Conservation (phyloP, 2,329 filamentous ascomycete species). For the Colletotrichum noveboracense region DNA sequence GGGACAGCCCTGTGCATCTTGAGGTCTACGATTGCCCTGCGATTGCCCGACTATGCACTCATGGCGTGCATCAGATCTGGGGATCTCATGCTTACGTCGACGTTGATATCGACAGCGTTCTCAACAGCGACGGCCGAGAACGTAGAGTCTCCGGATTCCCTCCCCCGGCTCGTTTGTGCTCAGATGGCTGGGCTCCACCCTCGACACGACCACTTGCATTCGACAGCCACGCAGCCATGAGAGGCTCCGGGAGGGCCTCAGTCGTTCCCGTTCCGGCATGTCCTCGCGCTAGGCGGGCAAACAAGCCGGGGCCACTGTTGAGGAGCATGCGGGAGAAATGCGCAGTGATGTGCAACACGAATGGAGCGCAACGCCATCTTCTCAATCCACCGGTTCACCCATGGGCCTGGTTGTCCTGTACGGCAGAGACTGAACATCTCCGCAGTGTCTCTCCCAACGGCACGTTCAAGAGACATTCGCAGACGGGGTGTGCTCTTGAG, state of each 20-base stretch:
- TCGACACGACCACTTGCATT: background rate
- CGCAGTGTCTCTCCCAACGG: background rate
- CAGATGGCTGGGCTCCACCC: background rate
- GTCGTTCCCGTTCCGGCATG: constrained; percentile 9
- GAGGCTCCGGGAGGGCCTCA: constrained; percentile 19
- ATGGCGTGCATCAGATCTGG: constrained; percentile 19
- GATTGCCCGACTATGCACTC: background rate
- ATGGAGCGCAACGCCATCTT: background rate
- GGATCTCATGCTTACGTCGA: background rate
- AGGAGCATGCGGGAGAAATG: background rate
- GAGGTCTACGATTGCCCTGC: background rate
- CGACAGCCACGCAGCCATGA: background rate
- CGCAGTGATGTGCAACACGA: background rate
- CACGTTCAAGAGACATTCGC: background rate
- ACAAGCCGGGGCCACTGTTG: background rate
- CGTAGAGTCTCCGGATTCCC: background rate
- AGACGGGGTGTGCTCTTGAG: background rate
- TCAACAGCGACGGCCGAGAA: background rate
- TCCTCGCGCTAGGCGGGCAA: constrained; percentile 11
- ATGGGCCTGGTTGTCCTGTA: background rate
- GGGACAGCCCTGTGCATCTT: background rate
- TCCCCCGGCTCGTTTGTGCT: background rate
- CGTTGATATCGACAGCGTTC: background rate
- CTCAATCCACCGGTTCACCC: background rate
- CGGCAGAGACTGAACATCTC: background rate